Conservation (phyloP, 306 rosid genomes). For the Albizia julibrissin region DNA sequence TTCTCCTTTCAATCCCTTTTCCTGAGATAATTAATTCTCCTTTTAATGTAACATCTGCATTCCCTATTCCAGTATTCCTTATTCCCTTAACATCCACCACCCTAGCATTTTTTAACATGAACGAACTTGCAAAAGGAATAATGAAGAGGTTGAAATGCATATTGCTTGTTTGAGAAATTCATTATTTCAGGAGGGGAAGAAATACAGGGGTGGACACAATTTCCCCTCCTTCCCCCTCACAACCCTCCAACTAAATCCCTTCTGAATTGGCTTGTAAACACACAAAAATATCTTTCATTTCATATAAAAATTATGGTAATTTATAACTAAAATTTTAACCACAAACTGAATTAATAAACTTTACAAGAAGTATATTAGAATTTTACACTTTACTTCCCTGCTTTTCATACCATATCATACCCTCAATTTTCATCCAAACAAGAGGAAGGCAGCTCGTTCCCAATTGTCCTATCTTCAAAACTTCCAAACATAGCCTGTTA, state of each 20-base stretch:
- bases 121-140: neutral
- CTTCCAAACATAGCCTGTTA: neutral
- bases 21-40: too few species aligned
- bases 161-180: neutral
- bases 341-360: neutral
- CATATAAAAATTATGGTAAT: neutral
- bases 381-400: neutral
- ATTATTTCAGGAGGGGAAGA: neutral
- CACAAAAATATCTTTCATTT: neutral
- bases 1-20: neutral
- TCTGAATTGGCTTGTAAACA: neutral
- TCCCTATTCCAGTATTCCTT: neutral
- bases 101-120: neutral
- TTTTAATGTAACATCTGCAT: neutral
- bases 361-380: neutral
- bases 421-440: neutral
- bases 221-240: neutral
- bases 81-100: neutral
- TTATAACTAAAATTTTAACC: neutral
- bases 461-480: neutral
- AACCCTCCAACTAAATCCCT: neutral
- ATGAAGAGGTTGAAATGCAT: neutral
- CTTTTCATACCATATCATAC: neutral
- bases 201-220: too few species aligned
- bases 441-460: neutral